These are phyloP conservation scores for Leptographium radiaticola DNA, from an alignment of 2,329 filamentous ascomycete genomes.

Conservation along the genomic window DNA sequence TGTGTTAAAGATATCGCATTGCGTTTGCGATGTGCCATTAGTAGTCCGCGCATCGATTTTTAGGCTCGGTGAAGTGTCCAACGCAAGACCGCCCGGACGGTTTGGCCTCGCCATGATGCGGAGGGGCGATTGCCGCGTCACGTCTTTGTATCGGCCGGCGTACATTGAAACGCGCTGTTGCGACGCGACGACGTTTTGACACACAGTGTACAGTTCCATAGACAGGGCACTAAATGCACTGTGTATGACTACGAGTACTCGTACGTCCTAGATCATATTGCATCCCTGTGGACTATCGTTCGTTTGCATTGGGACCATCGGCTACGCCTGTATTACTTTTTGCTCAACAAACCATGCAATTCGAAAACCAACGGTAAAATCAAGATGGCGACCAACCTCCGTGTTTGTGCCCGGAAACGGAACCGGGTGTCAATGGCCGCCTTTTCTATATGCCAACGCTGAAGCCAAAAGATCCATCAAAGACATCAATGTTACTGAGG, in stretches of 20 bases:
- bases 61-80: background rate
- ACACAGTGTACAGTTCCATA: background rate
- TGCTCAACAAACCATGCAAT: too few relatives aligned
- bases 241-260: too few relatives aligned
- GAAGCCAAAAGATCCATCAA: slow-evolving; percentile 47
- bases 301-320: too few relatives aligned
- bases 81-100: background rate
- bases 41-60: background rate
- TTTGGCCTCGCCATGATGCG: background rate
- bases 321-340: too few relatives aligned
- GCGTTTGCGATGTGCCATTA: slow-evolving; percentile 14
- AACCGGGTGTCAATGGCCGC: too few relatives aligned
- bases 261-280: too few relatives aligned
- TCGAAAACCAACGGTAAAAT: too few relatives aligned
- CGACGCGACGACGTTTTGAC: too few relatives aligned
- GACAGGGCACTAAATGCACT: background rate
- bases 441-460: slow-evolving; percentile 29
- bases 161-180: too few relatives aligned
- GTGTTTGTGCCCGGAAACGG: background rate
- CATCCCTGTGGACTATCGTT: too few relatives aligned
- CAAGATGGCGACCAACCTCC: background rate
- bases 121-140: background rate
- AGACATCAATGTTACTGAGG: slow-evolving; percentile 35
- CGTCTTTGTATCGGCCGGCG: too few relatives aligned
- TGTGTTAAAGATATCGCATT: slow-evolving; percentile 35